phyloP scores from a whole-genome alignment of 129 eudicot genomes.

The sunflower (Helianthus annuus) region HanXRQr2.0-SUNRISE NC_035445.2:28634517-28635016 shows the following conservation, averaged over 20 bases:
- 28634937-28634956: conserved; percentile 50
- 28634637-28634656: too few species aligned
- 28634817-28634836: not conserved
- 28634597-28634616: too few species aligned
- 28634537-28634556: too few species aligned
- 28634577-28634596: too few species aligned
- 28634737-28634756: not conserved
- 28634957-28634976: conserved; percentile 43
- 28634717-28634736: not conserved
- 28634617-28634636: too few species aligned
- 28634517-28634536: too few species aligned
- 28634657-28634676: too few species aligned
- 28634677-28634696: too few species aligned
- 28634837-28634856: not conserved
- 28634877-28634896: conserved; percentile 56
- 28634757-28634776: conserved; percentile 1
- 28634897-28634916: conserved; percentile 51
- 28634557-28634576: too few species aligned
- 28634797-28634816: not conserved
- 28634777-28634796: not conserved
- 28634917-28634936: conserved; percentile 44
- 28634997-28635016: conserved; percentile 41
- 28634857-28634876: conserved; percentile 31
- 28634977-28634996: conserved; percentile 40
- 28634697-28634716: not conserved